These are phyloP conservation scores for Urtica urens DNA, from an alignment of 306 rosid species.

Conservation along the genomic window DNA sequence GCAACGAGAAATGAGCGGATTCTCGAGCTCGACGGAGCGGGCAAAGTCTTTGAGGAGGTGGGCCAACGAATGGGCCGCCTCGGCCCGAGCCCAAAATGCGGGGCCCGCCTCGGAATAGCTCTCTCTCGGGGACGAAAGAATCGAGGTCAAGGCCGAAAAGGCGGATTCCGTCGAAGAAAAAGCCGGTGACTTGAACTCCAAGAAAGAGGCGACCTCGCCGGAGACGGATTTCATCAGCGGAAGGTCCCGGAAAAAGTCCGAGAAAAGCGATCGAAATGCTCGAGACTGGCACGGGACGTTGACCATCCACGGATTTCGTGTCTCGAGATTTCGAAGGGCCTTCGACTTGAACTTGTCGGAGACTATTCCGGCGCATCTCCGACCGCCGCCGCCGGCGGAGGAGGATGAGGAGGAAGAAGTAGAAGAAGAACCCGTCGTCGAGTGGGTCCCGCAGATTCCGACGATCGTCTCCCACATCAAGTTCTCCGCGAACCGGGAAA, in stretches of 20 bases:
- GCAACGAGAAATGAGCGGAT: conserved; percentile 82
- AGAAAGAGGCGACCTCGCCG: conserved; percentile 56
- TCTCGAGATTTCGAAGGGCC: conserved; percentile 73
- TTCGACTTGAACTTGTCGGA: conserved; percentile 74
- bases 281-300: conserved; percentile 84
- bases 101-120: conserved; percentile 51
- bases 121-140: conserved; percentile 39
- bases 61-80: conserved; percentile 47
- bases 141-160: conserved; percentile 16
- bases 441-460: conserved; percentile 80
- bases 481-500: conserved; percentile 74
- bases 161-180: too few relatives aligned
- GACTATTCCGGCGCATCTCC: conserved; percentile 85
- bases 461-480: conserved; percentile 78
- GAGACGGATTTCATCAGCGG: conserved; percentile 43
- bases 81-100: conserved; percentile 71
- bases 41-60: conserved; percentile 72
- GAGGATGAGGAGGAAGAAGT: too few relatives aligned
- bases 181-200: conserved; percentile 55
- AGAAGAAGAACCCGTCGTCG: too few relatives aligned
- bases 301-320: conserved; percentile 86
- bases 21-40: conserved; percentile 53
- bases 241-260: conserved; percentile 63
- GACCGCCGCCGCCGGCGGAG: conserved; percentile 47
- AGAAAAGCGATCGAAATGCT: conserved; percentile 52